These are phyloP conservation scores for Pisolithus microcarpus DNA, from an alignment of 768 basidiomycete genomes.

Conservation along the genomic window DNA sequence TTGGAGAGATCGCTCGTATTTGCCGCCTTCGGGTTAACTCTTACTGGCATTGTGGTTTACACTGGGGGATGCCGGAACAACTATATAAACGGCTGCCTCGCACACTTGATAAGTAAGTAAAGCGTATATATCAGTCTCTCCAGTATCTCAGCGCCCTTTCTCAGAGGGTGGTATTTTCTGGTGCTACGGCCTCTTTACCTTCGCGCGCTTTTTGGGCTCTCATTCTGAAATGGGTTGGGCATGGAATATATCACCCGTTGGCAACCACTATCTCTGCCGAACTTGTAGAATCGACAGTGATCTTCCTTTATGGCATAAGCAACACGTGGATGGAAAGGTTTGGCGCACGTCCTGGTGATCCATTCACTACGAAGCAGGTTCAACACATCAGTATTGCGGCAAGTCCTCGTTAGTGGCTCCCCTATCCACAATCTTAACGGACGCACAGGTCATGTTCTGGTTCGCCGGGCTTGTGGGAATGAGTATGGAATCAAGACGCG, in stretches of 20 bases:
- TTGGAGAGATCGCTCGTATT: slow-evolving; percentile 62
- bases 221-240: slow-evolving; percentile 89
- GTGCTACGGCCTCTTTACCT: slow-evolving; percentile 81
- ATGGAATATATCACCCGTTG: slow-evolving; percentile 71
- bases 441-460: slow-evolving; percentile 77
- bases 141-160: not conserved
- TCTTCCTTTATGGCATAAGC: slow-evolving; percentile 82
- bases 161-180: slow-evolving; percentile 89
- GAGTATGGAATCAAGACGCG: slow-evolving; percentile 72
- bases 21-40: slow-evolving; percentile 57
- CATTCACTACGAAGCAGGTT: slow-evolving; percentile 85
- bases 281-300: slow-evolving; percentile 70
- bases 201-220: slow-evolving; percentile 91
- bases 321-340: slow-evolving; percentile 99
- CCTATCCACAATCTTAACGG: not conserved
- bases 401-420: slow-evolving; percentile 15
- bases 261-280: slow-evolving; percentile 55
- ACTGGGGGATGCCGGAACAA: slow-evolving; percentile 79
- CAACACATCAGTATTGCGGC: slow-evolving; percentile 94
- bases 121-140: not conserved
- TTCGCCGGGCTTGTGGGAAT: slow-evolving; percentile 87
- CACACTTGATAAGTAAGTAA: slow-evolving; percentile 81
- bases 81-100: slow-evolving; percentile 77
- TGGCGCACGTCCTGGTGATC: slow-evolving; percentile 71
- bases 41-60: slow-evolving; percentile 74